These are phyloP conservation scores for Ambrosia hybrid DNA, from an alignment of 140 eudicot species.

Conservation along the genomic window DNA sequence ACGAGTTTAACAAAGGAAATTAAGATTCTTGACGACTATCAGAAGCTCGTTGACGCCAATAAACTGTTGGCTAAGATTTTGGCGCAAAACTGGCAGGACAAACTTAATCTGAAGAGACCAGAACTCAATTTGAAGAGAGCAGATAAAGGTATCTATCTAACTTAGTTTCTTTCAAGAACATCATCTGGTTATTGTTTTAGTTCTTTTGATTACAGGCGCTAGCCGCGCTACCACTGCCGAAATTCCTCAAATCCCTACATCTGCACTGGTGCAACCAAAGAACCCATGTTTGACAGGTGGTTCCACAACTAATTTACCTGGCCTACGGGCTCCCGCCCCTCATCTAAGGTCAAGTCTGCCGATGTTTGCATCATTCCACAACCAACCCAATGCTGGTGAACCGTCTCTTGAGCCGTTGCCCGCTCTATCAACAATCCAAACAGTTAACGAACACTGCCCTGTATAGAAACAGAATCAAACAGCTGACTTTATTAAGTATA, in stretches of 20 bases:
- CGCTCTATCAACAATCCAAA: slow-evolving; percentile 17
- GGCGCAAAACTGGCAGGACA: slow-evolving; percentile 3
- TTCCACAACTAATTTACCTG: too few relatives aligned
- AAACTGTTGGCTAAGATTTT: slow-evolving; percentile 52
- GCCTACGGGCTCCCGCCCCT: slow-evolving; percentile 52
- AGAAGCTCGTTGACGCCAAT: slow-evolving; percentile 30
- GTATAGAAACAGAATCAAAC: slow-evolving; percentile 1
- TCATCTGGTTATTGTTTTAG: slow-evolving; percentile 2
- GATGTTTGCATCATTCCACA: slow-evolving; percentile 16
- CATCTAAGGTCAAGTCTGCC: slow-evolving; percentile 39
- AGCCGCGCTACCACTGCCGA: neutral
- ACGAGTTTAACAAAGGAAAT: slow-evolving; percentile 25
- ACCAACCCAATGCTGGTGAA: slow-evolving; percentile 1
- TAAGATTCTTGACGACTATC: slow-evolving; percentile 36
- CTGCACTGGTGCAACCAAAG: neutral
- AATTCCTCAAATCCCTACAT: slow-evolving; percentile 19
- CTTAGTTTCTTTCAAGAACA: neutral
- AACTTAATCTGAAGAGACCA: neutral
- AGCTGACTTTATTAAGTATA: neutral
- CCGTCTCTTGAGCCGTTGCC: neutral
- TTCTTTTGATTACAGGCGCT: slow-evolving; percentile 31
- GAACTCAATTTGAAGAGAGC: slow-evolving; percentile 21
- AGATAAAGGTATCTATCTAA: slow-evolving; percentile 29
- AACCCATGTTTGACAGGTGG: neutral
- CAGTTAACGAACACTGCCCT: neutral